Conservation (phyloP, 352 stramenopile genomes). For the Globisporangium middletonii region DNA sequence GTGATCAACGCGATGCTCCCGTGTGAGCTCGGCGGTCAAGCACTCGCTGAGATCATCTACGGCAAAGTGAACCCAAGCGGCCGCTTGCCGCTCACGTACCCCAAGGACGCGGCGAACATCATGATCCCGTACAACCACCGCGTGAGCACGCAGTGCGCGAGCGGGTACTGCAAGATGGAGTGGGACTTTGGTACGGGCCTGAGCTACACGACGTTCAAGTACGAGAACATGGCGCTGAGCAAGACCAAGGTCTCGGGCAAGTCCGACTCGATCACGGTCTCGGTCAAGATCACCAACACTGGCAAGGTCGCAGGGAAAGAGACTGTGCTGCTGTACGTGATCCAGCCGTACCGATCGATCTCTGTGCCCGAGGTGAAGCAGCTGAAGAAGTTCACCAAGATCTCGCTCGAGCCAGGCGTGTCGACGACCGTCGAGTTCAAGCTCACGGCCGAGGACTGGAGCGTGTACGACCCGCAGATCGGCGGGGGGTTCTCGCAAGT, state of each 20-base stretch:
- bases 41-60: constrained; percentile 78
- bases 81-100: constrained; percentile 82
- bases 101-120: constrained; percentile 49
- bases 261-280: constrained; percentile 30
- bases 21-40: constrained; percentile 72
- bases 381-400: constrained; percentile 76
- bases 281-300: constrained; percentile 59
- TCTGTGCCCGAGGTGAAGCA: constrained; percentile 76
- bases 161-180: constrained; percentile 40
- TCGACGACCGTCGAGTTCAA: constrained; percentile 33
- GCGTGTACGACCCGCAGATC: constrained; percentile 50
- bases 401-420: constrained; percentile 41
- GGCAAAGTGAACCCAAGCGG: constrained; percentile 78
- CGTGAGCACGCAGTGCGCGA: constrained; percentile 40
- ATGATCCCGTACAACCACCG: constrained; percentile 76
- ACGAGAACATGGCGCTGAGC: constrained; percentile 36
- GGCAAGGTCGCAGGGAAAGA: constrained; percentile 55
- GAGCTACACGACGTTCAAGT: constrained; percentile 67
- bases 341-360: constrained; percentile 48
- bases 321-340: constrained; percentile 72
- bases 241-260: constrained; percentile 14
- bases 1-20: constrained; percentile 79
- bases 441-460: constrained; percentile 29
- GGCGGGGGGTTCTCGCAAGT: constrained; percentile 40
- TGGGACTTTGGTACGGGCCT: constrained; percentile 62